A percentile compares a stretch with the other conserved stretches of the same genome.
Evolutionary conservation across 2,329 filamentous ascomycete genomes (phyloP).

Genomic region (Nannizziopsis barbatae): DNA sequence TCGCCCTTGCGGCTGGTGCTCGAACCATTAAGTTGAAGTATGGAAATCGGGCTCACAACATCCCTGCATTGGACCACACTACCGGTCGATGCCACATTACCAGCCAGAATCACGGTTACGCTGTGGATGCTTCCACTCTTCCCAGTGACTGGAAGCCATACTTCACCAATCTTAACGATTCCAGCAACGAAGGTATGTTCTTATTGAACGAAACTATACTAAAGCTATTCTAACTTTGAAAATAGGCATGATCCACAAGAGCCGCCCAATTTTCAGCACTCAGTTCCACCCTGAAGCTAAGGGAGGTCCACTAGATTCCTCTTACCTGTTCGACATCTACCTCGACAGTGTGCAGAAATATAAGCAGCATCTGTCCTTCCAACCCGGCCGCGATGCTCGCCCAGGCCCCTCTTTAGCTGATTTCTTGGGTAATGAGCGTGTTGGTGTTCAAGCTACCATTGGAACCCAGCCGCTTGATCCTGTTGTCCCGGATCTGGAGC

Average conservation of each 20-base stretch:
- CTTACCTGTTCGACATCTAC: slow-evolving; percentile 95
- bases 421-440: slow-evolving; percentile 83
- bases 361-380: slow-evolving; percentile 68
- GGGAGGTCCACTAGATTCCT: slow-evolving; percentile 89
- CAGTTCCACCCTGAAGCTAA: slow-evolving; percentile 99
- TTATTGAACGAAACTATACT: background rate
- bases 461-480: slow-evolving; percentile 20
- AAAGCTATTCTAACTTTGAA: slow-evolving; percentile 1
- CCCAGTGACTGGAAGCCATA: slow-evolving; percentile 88
- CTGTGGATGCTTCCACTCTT: slow-evolving; percentile 74
- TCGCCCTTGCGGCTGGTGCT: slow-evolving; percentile 79
- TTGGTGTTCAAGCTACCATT: slow-evolving; percentile 68
- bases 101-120: slow-evolving; percentile 96
- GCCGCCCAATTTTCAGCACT: slow-evolving; percentile 91
- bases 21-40: slow-evolving; percentile 97
- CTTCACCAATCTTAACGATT: slow-evolving; percentile 96
- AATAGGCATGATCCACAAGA: slow-evolving; percentile 77
- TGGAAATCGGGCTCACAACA: slow-evolving; percentile 97
- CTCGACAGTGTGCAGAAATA: slow-evolving; percentile 78
- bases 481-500: background rate
- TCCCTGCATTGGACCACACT: slow-evolving; percentile 84
- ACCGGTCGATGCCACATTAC: slow-evolving; percentile 98
- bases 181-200: slow-evolving; percentile 71
- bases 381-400: slow-evolving; percentile 66
- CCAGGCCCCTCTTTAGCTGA: slow-evolving; percentile 82